These are phyloP conservation scores for Suhomyces panamericanus DNA, from an alignment of 1,139 yeast genomes.

Conservation along the genomic window DNA sequence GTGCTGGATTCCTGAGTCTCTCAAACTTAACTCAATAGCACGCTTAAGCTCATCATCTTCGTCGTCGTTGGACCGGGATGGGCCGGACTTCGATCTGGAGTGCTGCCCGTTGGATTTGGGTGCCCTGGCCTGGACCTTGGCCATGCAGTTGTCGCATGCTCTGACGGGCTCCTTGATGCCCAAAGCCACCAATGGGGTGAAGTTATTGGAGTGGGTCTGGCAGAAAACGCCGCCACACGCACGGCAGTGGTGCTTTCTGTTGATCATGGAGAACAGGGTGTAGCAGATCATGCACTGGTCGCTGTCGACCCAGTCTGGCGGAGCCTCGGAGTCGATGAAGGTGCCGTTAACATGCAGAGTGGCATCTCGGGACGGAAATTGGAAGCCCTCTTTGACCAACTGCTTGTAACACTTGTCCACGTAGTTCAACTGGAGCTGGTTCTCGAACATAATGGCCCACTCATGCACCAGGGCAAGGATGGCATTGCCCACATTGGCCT, in stretches of 20 bases:
- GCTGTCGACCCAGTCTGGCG: conserved; percentile 97
- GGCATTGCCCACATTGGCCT: conserved; percentile 57
- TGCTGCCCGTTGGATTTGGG: not conserved
- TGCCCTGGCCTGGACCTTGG: conserved; percentile 45
- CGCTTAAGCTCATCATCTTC: conserved; percentile 76
- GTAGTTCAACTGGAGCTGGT: conserved; percentile 65
- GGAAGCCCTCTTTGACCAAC: conserved; percentile 61
- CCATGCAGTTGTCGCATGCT: conserved; percentile 89
- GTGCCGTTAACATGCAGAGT: conserved; percentile 38
- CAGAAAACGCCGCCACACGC: conserved; percentile 96
- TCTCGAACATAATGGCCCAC: conserved; percentile 75
- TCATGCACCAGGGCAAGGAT: conserved; percentile 68
- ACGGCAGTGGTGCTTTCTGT: conserved; percentile 94
- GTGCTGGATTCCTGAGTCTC: conserved; percentile 44
- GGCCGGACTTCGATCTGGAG: conserved; percentile 1
- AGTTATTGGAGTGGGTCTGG: conserved; percentile 75
- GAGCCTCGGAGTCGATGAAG: conserved; percentile 84
- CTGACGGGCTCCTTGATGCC: conserved; percentile 90
- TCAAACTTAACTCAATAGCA: conserved; percentile 78
- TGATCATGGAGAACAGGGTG: conserved; percentile 71
- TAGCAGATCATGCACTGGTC: conserved; percentile 96
- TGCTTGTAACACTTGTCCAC: conserved; percentile 62
- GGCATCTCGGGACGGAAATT: conserved; percentile 59
- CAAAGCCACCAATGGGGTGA: conserved; percentile 69
- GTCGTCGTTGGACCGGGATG: conserved; percentile 27